A percentile compares a stretch with the other conserved stretches of the same genome.
These are phyloP conservation scores for Metschnikowia sp. DNA, from an alignment of 805 yeast species.

Conservation along the genomic window DNA sequence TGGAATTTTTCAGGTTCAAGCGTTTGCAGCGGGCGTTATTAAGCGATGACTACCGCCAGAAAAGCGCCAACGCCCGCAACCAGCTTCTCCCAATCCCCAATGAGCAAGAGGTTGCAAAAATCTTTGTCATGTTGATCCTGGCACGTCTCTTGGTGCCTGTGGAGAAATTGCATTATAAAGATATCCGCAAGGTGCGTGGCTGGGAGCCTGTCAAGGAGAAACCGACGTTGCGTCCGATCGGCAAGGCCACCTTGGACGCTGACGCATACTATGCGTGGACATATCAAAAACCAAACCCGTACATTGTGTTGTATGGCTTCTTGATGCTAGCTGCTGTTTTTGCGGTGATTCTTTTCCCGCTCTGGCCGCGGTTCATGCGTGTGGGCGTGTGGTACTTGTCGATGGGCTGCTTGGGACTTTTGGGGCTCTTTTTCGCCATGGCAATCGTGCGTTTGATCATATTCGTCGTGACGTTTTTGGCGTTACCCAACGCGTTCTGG, in stretches of 20 bases:
- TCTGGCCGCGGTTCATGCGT: constrained; percentile 92
- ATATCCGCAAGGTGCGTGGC: constrained; percentile 55
- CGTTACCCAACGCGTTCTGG: constrained; percentile 81
- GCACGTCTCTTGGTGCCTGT: constrained; percentile 75
- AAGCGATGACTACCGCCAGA: constrained; percentile 63
- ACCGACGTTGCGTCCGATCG: constrained; percentile 57
- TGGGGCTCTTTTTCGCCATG: constrained; percentile 69
- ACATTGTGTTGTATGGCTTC: constrained; percentile 57
- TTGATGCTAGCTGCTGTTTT: constrained; percentile 64
- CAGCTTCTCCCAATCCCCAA: constrained; percentile 42
- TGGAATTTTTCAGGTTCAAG: constrained; percentile 84
- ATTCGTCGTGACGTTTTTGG: constrained; percentile 55
- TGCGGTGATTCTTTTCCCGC: constrained; percentile 74
- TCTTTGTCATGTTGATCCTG: constrained; percentile 66
- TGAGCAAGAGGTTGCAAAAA: constrained; percentile 55
- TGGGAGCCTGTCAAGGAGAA: constrained; percentile 58
- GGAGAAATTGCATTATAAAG: constrained; percentile 64
- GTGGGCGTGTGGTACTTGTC: constrained; percentile 88
- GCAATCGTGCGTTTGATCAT: constrained; percentile 79
- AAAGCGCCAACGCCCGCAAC: constrained; percentile 44
- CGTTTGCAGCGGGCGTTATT: constrained; percentile 76
- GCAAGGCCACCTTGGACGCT: constrained; percentile 57
- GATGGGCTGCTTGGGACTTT: constrained; percentile 66
- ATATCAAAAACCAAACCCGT: constrained; percentile 69
- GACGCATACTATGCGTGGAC: constrained; percentile 83